Base-by-base conservation (phyloP, 768 basidiomycete species). In the Trametes punicea region DNA sequence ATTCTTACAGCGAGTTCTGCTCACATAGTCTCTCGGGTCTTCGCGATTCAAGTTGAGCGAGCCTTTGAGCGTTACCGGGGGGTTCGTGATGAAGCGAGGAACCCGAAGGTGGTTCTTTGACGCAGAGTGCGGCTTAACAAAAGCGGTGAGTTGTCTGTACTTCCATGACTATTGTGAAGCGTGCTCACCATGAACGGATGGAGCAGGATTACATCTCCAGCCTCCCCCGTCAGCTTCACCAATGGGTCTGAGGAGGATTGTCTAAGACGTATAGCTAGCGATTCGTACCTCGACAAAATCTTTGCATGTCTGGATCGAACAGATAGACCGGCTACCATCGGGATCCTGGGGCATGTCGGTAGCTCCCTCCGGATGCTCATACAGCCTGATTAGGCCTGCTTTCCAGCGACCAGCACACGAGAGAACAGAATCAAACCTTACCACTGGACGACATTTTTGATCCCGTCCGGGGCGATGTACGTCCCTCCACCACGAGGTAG, bases 61-160 rank as follows among this genome's bases (percentile, higher is more conserved):
- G 46, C 66, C 66, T 30, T 66, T 67, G 20, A 74, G 59, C 6
- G 66, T 64, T 0, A 74, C 69, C 1, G 74, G 69, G 4, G 74
- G 73, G 49, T 74, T 75, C 0, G 73, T 74, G 54, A 75, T 73
- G 49, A 75, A 67, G 2, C 73, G 66, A 6, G 69, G 70, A 6
- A 65, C 62, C 13, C 73, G 71, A 0, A 68, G 60, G 40, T 68
- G 60, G 60, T 74, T 74, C 59, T 65, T 69, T 1, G 69, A 71
- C 13, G 72, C 71, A 2, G 71, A 69, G 57, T 74, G 73, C n/a
- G 64, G 64, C 64, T 63, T 29, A 10, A 3, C 7, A 20, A 3
- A 6, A 21, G 2, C 9, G 3, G 2, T 39, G 10, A 30, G 7
- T 33, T 10, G n/a, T 6, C 2, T 15, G 36, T 2, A 11, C 9